phyloP scores from a whole-genome alignment of 129 eudicot genomes.

The Logfia minima region DNA sequence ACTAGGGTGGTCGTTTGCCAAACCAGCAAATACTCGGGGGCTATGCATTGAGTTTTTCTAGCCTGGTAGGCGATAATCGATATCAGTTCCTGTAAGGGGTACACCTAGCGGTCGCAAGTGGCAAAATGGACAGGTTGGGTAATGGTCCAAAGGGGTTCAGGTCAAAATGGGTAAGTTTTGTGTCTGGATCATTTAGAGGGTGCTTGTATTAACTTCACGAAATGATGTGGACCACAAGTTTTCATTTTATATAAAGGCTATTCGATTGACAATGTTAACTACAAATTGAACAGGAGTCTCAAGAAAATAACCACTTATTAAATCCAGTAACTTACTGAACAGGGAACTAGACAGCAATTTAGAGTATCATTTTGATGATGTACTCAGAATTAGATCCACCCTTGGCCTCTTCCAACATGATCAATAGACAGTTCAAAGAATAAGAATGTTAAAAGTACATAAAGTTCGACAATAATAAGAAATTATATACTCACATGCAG shows the following conservation, averaged over 20 bases:
- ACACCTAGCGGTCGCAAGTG: neutral
- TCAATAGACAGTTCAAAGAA: neutral
- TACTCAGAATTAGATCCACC: neutral
- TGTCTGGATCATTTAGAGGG: neutral
- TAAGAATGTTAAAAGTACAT: neutral
- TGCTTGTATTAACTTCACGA: neutral
- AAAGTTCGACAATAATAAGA: neutral
- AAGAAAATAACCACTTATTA: neutral
- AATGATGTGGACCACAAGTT: neutral
- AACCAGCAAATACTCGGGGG: no score
- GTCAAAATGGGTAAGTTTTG: neutral
- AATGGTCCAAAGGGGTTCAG: neutral
- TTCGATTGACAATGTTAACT: neutral
- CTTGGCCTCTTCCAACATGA: neutral
- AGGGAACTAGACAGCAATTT: neutral
- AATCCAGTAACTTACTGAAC: constrained; percentile 5
- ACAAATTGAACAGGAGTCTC: neutral
- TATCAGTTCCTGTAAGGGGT: neutral
- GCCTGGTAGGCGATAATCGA: neutral
- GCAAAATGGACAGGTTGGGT: neutral
- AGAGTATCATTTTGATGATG: neutral
- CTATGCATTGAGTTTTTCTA: neutral
- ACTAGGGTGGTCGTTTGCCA: no score
- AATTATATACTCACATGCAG: constrained; percentile 28
- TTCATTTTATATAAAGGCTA: constrained; percentile 1